Base-by-base conservation (phyloP, 768 basidiomycete species). In the Boletus vermiculosoides region DNA sequence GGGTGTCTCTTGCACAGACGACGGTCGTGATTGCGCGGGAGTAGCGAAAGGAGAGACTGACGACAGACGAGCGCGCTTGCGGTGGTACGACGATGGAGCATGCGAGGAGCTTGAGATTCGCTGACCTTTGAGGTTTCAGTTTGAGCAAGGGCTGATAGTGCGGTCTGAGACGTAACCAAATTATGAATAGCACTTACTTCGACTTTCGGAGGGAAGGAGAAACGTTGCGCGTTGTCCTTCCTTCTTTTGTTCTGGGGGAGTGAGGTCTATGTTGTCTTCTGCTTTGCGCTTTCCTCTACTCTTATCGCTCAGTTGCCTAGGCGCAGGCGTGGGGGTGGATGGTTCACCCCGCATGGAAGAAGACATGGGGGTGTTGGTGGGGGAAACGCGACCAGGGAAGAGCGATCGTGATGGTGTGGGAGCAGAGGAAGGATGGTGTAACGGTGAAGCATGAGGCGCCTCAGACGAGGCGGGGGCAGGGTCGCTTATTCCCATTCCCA, bases 31-130 rank as follows among this genome's bases (percentile, higher is more conserved):
- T 50, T 70, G 73, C 15, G 52, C 54, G 20, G 71, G 71, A 4
- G 71, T 72, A 31, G 69, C 60, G 20, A 71, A 63, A 4, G 76
- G 74, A 15, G 77, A 71, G 0, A 71, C 61, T 1, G 68, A 69
- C 4, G 85, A 83, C 37, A 89, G 68, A 30, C 84, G 80, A 11
- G 84, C 84, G 56, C 89, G 83, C 68, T 91, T 91, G 59, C 83
- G 83, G 59, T 83, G 80, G 63, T 81, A 90, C 6, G 88, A 87
- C 2, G 89, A 88, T 0, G 90, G 89, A 0, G 87, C 85, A 57
- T 80, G 80, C 16, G 81, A 80, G 8, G 82, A 76, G 20, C 67
- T 77, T 37, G 84, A 85, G 33, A 79, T 72, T 34, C 83, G 82
- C 59, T 83, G 81, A 46, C 79, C 83, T 83, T 68, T 51, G 54